phyloP scores from a whole-genome alignment of 2,329 filamentous ascomycete species.

The Colletotrichum graminicola region DNA sequence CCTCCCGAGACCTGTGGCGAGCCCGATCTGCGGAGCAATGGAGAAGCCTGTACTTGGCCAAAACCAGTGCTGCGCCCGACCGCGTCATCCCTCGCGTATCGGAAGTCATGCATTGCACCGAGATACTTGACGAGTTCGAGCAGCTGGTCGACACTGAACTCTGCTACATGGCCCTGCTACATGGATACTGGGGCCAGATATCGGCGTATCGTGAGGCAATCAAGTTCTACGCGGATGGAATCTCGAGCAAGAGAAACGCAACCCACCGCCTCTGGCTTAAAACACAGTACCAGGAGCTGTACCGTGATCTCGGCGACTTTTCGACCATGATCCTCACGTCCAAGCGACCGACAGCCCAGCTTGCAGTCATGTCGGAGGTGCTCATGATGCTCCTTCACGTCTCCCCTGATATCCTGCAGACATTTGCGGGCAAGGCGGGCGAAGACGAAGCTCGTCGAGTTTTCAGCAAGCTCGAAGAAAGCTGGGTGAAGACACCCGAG shows the following conservation, averaged over 20 bases:
- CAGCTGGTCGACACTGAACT: slow-evolving; percentile 48
- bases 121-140: slow-evolving; percentile 39
- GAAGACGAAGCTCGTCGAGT: slow-evolving; percentile 53
- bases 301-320: slow-evolving; percentile 48
- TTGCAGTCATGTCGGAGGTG: slow-evolving; percentile 38
- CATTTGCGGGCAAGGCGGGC: slow-evolving; percentile 58
- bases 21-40: slow-evolving; percentile 47
- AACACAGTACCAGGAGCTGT: slow-evolving; percentile 49
- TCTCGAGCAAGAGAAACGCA: slow-evolving; percentile 31
- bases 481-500: slow-evolving; percentile 52
- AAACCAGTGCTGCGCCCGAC: slow-evolving; percentile 22
- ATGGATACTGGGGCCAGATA: slow-evolving; percentile 51
- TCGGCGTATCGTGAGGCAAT: slow-evolving; percentile 49
- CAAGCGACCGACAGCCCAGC: slow-evolving; percentile 34
- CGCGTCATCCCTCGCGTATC: slow-evolving; percentile 32
- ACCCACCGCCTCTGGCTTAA: slow-evolving; percentile 48
- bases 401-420: slow-evolving; percentile 57
- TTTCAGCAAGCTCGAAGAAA: slow-evolving; percentile 49
- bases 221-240: slow-evolving; percentile 45
- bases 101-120: slow-evolving; percentile 39
- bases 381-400: slow-evolving; percentile 51
- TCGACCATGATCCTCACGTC: slow-evolving; percentile 43
- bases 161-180: slow-evolving; percentile 47
- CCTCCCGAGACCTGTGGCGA: slow-evolving; percentile 45
- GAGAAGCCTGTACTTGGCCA: slow-evolving; percentile 42